Evolutionary conservation across 768 basidiomycete species (phyloP).

Genomic region (Xanthoconium stramineum): DNA sequence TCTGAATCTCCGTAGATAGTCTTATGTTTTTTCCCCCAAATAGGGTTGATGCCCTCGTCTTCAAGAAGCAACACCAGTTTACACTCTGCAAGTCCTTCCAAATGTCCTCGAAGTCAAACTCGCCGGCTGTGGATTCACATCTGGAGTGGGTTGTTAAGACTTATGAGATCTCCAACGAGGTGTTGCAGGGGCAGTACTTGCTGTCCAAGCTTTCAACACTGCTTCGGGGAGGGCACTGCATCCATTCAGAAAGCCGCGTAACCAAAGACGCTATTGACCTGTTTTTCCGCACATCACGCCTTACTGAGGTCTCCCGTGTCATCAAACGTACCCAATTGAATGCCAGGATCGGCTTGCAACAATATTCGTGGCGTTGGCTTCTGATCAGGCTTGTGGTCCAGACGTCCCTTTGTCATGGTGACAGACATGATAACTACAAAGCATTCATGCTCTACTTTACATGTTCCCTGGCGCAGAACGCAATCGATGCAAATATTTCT

Average conservation of each 20-base stretch:
- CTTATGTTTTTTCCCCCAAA: neutral
- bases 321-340: neutral
- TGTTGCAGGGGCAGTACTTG: no score
- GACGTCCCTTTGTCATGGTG: neutral
- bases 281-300: neutral
- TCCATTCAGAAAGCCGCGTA: no score
- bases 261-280: neutral
- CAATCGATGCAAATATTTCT: neutral
- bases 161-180: no score
- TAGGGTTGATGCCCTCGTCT: neutral
- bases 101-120: no score
- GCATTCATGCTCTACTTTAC: neutral
- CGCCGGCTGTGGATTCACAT: no score
- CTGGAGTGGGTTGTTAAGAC: no score
- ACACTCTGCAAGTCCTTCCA: no score
- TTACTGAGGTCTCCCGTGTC: neutral
- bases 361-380: neutral
- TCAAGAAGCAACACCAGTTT: no score
- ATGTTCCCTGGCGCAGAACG: neutral
- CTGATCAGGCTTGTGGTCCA: neutral
- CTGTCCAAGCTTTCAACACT: no score
- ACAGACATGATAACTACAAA: neutral
- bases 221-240: no score
- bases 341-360: neutral
- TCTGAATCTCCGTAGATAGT: no score